Evolutionary conservation across 495 filamentous ascomycete species (phyloP).

Genomic region (Penicillium silybi): DNA sequence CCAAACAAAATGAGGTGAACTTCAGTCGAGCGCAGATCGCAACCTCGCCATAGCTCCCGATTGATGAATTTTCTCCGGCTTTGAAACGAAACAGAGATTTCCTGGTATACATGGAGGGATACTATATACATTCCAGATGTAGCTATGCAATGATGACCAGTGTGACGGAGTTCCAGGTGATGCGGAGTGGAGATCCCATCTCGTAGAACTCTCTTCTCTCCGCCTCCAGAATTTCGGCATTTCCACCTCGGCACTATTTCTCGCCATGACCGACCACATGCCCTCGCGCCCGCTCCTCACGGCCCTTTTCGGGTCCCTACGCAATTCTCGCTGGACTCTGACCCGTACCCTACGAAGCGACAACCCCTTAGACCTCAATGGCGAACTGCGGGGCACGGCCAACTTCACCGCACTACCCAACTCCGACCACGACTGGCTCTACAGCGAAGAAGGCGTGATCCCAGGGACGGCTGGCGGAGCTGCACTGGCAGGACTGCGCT

Average conservation of each 20-base stretch:
- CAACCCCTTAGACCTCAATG: conserved; percentile 40
- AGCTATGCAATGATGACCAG: too few species aligned
- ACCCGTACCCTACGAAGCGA: conserved; percentile 41
- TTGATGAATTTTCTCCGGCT: too few species aligned
- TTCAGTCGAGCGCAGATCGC: too few species aligned
- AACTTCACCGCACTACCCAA: conserved; percentile 27
- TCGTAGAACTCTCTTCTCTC: not conserved
- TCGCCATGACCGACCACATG: conserved; percentile 2
- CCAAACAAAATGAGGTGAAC: too few species aligned
- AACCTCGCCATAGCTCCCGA: too few species aligned
- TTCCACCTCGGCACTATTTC: not conserved
- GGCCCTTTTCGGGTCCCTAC: conserved; percentile 32
- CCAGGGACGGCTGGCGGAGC: conserved; percentile 18
- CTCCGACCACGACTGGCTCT: conserved; percentile 34
- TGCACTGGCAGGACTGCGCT: conserved; percentile 26
- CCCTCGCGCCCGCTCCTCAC: conserved; percentile 20
- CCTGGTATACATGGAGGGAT: too few species aligned
- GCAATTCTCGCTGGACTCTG: conserved; percentile 32
- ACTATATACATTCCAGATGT: too few species aligned
- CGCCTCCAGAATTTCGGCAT: not conserved
- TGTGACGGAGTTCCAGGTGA: too few species aligned
- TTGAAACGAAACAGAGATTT: too few species aligned
- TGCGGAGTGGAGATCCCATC: not conserved
- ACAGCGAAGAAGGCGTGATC: conserved; percentile 45
- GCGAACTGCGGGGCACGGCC: conserved; percentile 38